Evolutionary conservation across 495 filamentous ascomycete species (phyloP), one percentile per base, ranked within the genome.

Genomic region (Paragyromitra xinjiangensis): DNA sequence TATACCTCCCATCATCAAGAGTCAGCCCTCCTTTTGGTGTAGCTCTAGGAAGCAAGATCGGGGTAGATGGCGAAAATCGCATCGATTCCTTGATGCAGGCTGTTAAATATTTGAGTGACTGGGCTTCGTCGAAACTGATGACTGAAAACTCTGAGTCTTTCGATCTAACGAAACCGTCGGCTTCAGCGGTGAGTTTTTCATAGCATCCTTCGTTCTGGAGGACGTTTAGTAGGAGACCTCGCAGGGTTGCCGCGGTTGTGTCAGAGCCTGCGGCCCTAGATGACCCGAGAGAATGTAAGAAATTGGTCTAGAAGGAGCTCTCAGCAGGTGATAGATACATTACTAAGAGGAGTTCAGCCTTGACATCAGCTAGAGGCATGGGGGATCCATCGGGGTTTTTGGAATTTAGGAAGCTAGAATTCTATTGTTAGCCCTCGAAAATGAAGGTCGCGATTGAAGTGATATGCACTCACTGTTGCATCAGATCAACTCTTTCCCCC

Each of bases 11-110:
- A 64, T 89, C 86, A 6, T 78, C 76, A 8, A 90, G 81, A 67
- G 84, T 85, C 44, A 88, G 83, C 34, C 88, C 89, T 67, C 87
- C 88, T 4, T 85, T 82, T 1, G 6, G 19, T 0, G 87, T 87
- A 0, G 86, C 87, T 0, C 89, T 85, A 19, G 88, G 85, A 37
- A 89, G 85, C 66, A 88, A 84, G 1, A 90, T 77, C 3, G 88
- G 88, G 9, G 88, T 86, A 1, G 91, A 86, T 1, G 91, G 90
- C 11, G 90, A 87, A n/a, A 91, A 79, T 45, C 90, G 88, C 81
- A 91, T 87, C 4, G 88, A 86, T 83, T 92, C 91, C 78, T 90
- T 91, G 64, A 92, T 86, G 71, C 88, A 89, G 0, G 90, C 90
- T 65, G 88, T 87, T 48, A 92, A 84, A 83, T 91, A 92, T 0